Base-by-base conservation (phyloP, 179 eudicot genomes). In the Beta lomatogona region DNA sequence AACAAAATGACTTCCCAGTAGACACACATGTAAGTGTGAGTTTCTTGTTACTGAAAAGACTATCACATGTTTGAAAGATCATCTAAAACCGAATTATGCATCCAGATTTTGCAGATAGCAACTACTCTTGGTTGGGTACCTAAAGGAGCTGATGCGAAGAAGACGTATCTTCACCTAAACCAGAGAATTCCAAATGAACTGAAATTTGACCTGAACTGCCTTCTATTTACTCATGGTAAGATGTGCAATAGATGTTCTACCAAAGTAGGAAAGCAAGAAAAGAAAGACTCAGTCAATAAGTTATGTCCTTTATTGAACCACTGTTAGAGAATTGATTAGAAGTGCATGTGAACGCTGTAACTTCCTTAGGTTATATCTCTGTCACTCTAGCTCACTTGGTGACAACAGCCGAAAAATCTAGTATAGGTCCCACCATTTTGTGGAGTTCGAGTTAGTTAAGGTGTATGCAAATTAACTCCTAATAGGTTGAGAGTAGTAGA, bases 121-220 rank as follows among this genome's bases (percentile, higher is more conserved):
- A 93, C 91, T 82, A 86, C 91, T 22, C 81, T 91, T 77, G 89
- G 91, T 48, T 92, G 97, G 98, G 89, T 94, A 64, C 97, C 97
- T 25, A 86, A 80, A 73, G 86, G n/a, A 63, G 98, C 97, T 70
- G 95, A 94, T 82, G 89, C 84, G 8, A 90, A 93, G 85, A 93
- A 88, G 88, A 89, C 97, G 21, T 94, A 94, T 78, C 77, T 90
- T 84, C 98, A 92, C 84, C 93, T 94, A 65, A 94, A 94, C 83
- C 85, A 6, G n/a, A 82, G 92, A 85, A 94, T 94, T 60, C 98
- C 97, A 11, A 82, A 87, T 12, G 92, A 89, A 31, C 85, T 94
- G 74, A 94, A 94, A 80, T 93, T 94, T 46, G 97, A 94, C 66
- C 87, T 94, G 57, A 94, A 94, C 81, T 94, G 98, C 83, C 98